These are phyloP conservation scores for Tolypocladium guangdongense DNA, from an alignment of 2,329 filamentous ascomycete species.

Conservation along the genomic window DNA sequence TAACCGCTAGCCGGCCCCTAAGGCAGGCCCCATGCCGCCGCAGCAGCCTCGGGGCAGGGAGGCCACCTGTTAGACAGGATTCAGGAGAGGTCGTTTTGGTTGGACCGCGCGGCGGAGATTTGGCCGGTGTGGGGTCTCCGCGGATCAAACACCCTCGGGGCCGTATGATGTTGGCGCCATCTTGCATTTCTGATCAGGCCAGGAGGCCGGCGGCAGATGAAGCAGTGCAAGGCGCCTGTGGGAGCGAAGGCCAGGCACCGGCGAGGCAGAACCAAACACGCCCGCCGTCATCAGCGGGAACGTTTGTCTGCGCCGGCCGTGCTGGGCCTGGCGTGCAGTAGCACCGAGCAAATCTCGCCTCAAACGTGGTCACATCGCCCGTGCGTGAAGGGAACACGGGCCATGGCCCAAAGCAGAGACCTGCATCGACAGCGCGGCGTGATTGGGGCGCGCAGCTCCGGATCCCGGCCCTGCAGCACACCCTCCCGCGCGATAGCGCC, in stretches of 20 bases:
- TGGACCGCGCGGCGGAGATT: slow-evolving; percentile 1
- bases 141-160: not conserved
- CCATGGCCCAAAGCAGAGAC: slow-evolving; percentile 7
- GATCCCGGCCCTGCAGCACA: slow-evolving; percentile 5
- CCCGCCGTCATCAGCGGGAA: not conserved
- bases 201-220: not conserved
- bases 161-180: no score
- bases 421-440: slow-evolving; percentile 8
- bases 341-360: not conserved
- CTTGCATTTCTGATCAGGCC: not conserved
- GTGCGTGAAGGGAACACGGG: not conserved
- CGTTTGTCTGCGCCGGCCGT: not conserved
- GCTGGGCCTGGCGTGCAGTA: not conserved
- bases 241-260: not conserved
- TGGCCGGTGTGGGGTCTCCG: not conserved
- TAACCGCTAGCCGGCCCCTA: not conserved
- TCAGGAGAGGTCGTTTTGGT: slow-evolving; percentile 2
- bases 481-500: not conserved
- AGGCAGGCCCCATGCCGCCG: not conserved
- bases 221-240: not conserved
- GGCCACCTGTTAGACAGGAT: slow-evolving; percentile 2
- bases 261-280: not conserved
- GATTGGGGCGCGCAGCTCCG: slow-evolving; percentile 8
- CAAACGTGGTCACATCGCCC: not conserved
- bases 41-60: not conserved